A percentile compares a stretch with the other conserved stretches of the same genome.
These are phyloP conservation scores for Cryptosporidium canis DNA, from an alignment of 169 alveolate genomes.

Conservation along the genomic window DNA sequence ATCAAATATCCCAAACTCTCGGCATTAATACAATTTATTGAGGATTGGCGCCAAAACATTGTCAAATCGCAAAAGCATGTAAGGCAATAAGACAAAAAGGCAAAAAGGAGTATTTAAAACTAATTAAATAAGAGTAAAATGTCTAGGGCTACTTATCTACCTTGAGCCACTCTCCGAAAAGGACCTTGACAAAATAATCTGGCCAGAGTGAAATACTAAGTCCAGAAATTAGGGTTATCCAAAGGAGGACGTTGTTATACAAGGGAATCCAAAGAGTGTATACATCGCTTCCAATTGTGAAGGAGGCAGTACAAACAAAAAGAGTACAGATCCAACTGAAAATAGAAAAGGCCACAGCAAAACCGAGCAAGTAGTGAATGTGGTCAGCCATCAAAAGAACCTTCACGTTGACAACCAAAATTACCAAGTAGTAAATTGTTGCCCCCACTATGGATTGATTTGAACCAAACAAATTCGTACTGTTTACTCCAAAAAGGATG, in stretches of 20 bases:
- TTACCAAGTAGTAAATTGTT: conserved; percentile 78
- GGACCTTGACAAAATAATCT: conserved; percentile 49
- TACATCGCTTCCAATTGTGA: conserved; percentile 64
- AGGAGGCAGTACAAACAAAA: conserved; percentile 59
- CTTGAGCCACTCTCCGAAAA: conserved; percentile 4
- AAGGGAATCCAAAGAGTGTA: conserved; percentile 65
- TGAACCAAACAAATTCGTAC: conserved; percentile 76
- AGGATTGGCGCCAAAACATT: background rate
- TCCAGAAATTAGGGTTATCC: conserved; percentile 54
- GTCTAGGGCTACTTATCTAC: conserved; percentile 11
- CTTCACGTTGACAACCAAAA: conserved; percentile 80
- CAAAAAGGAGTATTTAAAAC: background rate
- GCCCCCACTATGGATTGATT: conserved; percentile 76
- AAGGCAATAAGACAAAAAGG: background rate
- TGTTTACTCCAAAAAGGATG: conserved; percentile 74
- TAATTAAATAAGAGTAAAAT: background rate
- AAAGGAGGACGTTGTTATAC: conserved; percentile 33
- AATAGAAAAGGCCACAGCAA: conserved; percentile 42
- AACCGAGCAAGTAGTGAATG: conserved; percentile 57
- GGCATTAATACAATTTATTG: background rate
- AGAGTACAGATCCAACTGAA: conserved; percentile 60
- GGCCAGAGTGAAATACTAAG: conserved; percentile 65
- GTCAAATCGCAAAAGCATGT: background rate
- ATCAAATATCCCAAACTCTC: background rate
- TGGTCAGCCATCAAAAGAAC: conserved; percentile 76